Conservation (phyloP, 169 alveolate species). For the Perkinsus olseni region DNA sequence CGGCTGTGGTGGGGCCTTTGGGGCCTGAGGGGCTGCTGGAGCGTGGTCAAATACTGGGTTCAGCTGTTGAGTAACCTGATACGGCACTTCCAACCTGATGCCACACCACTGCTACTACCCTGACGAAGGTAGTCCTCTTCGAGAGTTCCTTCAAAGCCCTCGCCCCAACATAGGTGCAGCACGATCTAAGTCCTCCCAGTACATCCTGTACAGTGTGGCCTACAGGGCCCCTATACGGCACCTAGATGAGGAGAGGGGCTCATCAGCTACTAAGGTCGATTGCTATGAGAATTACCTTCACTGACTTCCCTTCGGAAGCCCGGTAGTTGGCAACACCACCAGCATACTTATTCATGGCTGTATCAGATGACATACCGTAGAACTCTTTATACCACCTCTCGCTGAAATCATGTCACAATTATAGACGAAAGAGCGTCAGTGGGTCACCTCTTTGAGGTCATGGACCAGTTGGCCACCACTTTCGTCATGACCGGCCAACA, state of each 20-base stretch:
- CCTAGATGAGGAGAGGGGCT: not conserved
- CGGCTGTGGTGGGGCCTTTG: not conserved
- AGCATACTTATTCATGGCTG: conserved; percentile 12
- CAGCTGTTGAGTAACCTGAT: conserved; percentile 27
- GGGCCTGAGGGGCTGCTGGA: not conserved
- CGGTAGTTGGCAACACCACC: conserved; percentile 41
- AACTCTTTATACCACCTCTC: not conserved
- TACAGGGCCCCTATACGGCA: conserved; percentile 37
- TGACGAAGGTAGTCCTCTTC: conserved; percentile 31
- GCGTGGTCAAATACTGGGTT: conserved; percentile 19
- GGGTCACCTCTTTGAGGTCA: not conserved
- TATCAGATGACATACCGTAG: conserved; percentile 3
- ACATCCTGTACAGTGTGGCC: conserved; percentile 26
- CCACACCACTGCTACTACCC: not conserved
- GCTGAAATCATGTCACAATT: not conserved
- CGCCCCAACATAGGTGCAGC: conserved; percentile 38
- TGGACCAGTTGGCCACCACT: conserved; percentile 21
- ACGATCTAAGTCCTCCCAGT: conserved; percentile 27
- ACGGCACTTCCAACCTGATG: not conserved
- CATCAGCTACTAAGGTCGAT: too few relatives aligned
- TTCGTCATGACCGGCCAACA: conserved; percentile 39
- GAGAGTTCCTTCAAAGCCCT: conserved; percentile 24
- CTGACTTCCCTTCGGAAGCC: conserved; percentile 35
- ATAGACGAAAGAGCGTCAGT: not conserved
- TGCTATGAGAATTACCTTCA: conserved; percentile 5